Conservation (phyloP, 2,329 filamentous ascomycete genomes). For the Arthrobotrys conoides region DNA sequence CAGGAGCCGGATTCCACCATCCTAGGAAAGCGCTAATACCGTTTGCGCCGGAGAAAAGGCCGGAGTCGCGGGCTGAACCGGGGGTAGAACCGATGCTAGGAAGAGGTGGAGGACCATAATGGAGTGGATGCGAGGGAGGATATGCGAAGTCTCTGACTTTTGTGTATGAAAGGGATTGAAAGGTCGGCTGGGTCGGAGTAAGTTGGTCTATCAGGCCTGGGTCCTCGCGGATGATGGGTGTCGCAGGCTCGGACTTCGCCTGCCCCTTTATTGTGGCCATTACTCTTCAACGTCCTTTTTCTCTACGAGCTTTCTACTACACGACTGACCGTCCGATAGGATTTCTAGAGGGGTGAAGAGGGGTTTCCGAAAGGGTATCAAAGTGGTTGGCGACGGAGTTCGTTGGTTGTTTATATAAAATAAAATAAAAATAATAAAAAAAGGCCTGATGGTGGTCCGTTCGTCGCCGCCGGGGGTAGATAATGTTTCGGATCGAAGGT, state of each 20-base stretch:
- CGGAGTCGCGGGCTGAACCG: constrained; percentile 54
- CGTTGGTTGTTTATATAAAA: neutral
- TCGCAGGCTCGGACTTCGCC: constrained; percentile 61
- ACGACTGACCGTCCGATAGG: neutral
- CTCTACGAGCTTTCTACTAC: neutral
- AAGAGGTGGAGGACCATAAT: constrained; percentile 91
- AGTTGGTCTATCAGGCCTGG: constrained; percentile 41
- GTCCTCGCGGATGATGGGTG: constrained; percentile 59
- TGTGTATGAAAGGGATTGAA: constrained; percentile 81
- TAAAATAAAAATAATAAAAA: neutral
- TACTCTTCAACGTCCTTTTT: constrained; percentile 38
- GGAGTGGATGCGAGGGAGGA: constrained; percentile 82
- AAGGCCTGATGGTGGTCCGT: constrained; percentile 7
- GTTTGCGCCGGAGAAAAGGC: constrained; percentile 51
- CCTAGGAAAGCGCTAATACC: constrained; percentile 54
- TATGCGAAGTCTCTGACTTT: constrained; percentile 97
- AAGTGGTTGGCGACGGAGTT: neutral
- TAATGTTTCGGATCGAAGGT: neutral
- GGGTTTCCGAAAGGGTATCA: neutral
- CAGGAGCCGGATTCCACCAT: constrained; percentile 72
- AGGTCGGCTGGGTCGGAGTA: constrained; percentile 52
- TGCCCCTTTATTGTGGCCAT: constrained; percentile 61
- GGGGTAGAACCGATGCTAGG: constrained; percentile 63
- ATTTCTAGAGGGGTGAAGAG: neutral
- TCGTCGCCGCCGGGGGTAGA: constrained; percentile 2